Base-by-base conservation (phyloP, 2,329 filamentous ascomycete genomes). In the Volutella citrinella region DNA sequence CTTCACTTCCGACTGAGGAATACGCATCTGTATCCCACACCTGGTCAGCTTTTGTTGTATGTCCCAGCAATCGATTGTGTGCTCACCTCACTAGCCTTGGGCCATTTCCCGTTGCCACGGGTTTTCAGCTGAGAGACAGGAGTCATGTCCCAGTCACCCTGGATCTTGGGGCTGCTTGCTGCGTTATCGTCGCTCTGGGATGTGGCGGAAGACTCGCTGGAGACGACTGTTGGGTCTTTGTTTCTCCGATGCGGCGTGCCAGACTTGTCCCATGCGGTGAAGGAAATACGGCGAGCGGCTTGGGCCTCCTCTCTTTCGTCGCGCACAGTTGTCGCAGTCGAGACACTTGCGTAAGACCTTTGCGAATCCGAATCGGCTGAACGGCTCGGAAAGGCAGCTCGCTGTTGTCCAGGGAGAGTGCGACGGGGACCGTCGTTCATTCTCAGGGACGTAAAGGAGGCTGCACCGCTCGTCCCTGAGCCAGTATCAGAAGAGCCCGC, bases 221-320 rank as follows among this genome's bases (percentile, higher is more conserved):
- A 56, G 14, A 30, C 27, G 4, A 42, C 27, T 0, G 59, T 57
- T 3, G 45, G 40, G 1, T 44, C 34, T 34, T 60, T 61, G 23
- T 38, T 17, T 2, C 16, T 34, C 4, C 30, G 28, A 18, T 59
- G 38, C 6, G 34, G 45, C 1, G 36, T 39, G 1, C 61, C 61
- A 5, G 23, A 34, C 2, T 47, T 13, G 9, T 58, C 57, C 58
- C 59, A 64, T 3, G 55, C 57, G 18, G 60, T 62, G 44, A 42
- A 62, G 1, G 26, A 19, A 1, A 51, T 36, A 10, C 39, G 28
- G 0, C 31, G 42, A 2, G 33, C 24, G 6, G 27, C 30, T 9
- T 22, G 32, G 6, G 7, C 20, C 8, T 40, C 35, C 9, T 39
- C 34, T 17, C 38, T 32, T 3, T 34, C 36, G 17, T 47, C 43